Evolutionary conservation across 2,329 filamentous ascomycete species (phyloP).

Genomic region (Cladosporium sphaerospermum): DNA sequence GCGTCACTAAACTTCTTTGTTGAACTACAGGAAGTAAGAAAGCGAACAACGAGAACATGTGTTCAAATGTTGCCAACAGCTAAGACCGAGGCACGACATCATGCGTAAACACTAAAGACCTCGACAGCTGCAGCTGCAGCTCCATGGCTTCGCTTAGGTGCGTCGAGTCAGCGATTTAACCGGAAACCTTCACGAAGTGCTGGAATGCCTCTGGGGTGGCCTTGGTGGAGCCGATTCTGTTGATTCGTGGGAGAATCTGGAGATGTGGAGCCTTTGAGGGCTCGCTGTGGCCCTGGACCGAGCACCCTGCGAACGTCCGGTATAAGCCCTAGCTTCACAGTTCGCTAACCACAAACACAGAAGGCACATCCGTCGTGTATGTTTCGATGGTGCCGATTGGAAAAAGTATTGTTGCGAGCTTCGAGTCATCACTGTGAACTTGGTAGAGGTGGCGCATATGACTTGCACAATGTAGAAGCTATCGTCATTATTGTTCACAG

Average conservation of each 20-base stretch:
- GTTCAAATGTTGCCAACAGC: slow-evolving; percentile 2
- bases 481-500: no score
- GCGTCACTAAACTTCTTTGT: not conserved
- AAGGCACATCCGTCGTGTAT: no score
- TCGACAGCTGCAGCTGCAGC: not conserved
- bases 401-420: no score
- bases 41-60: not conserved
- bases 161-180: not conserved
- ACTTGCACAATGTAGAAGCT: no score
- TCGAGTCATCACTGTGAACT: no score
- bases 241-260: not conserved
- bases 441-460: no score
- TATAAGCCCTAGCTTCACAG: no score
- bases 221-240: not conserved
- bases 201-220: not conserved
- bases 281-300: not conserved
- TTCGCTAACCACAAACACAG: no score
- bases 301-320: not conserved
- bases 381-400: no score
- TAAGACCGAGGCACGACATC: not conserved
- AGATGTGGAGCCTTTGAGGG: not conserved
- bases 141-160: not conserved
- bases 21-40: not conserved
- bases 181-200: not conserved
- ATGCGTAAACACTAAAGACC: not conserved